Evolutionary conservation across 768 basidiomycete species (phyloP), one percentile per base, ranked within the genome.

Genomic region (Russula dissimulans): DNA sequence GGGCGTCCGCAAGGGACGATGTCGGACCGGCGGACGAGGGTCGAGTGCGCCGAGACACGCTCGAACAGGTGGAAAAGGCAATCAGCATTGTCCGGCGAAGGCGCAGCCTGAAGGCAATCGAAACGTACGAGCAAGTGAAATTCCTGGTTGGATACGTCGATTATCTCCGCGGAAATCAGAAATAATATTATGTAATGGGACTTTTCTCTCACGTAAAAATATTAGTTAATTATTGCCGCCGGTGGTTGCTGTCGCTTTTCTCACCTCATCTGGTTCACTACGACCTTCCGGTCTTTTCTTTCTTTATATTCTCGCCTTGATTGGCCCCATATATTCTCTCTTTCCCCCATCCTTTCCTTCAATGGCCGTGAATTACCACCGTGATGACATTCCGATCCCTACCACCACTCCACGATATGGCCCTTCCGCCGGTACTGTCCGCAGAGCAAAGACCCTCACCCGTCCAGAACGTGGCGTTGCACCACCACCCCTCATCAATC

Each of bases 401-500:
- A 64, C 63, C 52, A 54, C 59, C 31, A n/a, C 18, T 39, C 39
- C 49, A 39, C 55, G 65, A 57, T 56, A 18, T 26, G 58, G 46
- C 45, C 78, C 79, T 18, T 70, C 76, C 47, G 73, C 76, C 47
- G 73, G 81, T 49, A 87, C 87, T 52, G 77, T 93, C 57, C 86
- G 87, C 56, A 81, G 95, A 56, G 91, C 90, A 70, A 99, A 98
- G 79, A 99, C 97, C 6, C 85, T 99, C 66, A 97, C 91, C 53
- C 82, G 92, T 60, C 97, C 97, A 68, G 97, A 99, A 77, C 85
- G 97, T 59, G 81, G 90, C 69, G 90, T 97, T 51, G 93, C 93
- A 4, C 91, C 94, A 39, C 88, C 89, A 15, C 95, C 95, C 5
- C 86, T 99, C 68, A 95, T 99, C 62, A 92, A 90, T 57, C 92